Evolutionary conservation across 2,329 filamentous ascomycete genomes (phyloP).

Genomic region (Byssothecium circinans): DNA sequence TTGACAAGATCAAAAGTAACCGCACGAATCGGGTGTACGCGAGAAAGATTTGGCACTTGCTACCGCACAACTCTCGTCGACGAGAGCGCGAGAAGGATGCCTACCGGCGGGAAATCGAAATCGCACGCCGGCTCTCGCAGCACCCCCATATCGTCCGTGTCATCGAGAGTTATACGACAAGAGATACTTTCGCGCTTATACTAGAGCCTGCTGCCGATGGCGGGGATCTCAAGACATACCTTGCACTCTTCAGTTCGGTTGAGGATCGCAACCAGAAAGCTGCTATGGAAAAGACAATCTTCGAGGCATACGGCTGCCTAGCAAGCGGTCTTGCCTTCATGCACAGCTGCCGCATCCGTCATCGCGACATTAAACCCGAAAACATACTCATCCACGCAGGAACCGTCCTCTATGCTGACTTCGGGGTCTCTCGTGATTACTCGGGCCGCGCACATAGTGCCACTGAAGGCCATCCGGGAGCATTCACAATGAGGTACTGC

Average conservation of each 20-base stretch:
- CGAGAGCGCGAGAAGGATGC: not conserved
- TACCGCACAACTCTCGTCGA: not conserved
- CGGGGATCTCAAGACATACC: slow-evolving; percentile 20
- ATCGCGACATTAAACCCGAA: slow-evolving; percentile 26
- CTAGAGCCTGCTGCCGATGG: slow-evolving; percentile 20
- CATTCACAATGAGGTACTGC: slow-evolving; percentile 15
- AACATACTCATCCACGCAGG: slow-evolving; percentile 21
- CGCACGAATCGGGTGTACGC: slow-evolving; percentile 7
- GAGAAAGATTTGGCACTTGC: slow-evolving; percentile 5
- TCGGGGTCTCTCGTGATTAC: slow-evolving; percentile 18
- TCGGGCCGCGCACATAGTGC: slow-evolving; percentile 6
- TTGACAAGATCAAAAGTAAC: slow-evolving; percentile 11
- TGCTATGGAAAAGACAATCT: not conserved
- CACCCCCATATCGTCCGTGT: slow-evolving; percentile 18
- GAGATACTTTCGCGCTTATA: slow-evolving; percentile 11
- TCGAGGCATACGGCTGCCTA: slow-evolving; percentile 18
- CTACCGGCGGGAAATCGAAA: slow-evolving; percentile 6
- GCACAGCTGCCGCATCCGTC: slow-evolving; percentile 17
- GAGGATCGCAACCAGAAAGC: not conserved
- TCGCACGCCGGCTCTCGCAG: slow-evolving; percentile 10
- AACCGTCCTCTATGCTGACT: slow-evolving; percentile 21
- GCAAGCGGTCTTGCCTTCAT: slow-evolving; percentile 19
- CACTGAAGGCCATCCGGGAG: slow-evolving; percentile 11
- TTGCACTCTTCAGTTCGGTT: slow-evolving; percentile 4
- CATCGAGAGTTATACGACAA: slow-evolving; percentile 15